Percentiles rank a stretch among this genome's conserved stretches.
Evolutionary conservation across 129 eudicot genomes (phyloP).

Genomic region (Dittrichia graveolens): DNA sequence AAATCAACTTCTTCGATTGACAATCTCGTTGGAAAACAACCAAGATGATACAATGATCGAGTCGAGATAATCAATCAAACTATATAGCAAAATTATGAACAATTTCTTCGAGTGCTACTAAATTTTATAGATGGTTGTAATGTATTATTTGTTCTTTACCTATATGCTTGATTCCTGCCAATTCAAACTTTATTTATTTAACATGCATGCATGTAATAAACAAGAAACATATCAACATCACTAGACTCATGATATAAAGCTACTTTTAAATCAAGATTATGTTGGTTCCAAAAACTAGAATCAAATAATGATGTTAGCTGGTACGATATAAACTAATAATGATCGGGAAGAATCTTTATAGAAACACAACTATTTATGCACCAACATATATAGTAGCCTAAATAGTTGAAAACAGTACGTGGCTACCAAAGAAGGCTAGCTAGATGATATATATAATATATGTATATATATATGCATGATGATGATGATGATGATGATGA

Average conservation of each 20-base stretch:
- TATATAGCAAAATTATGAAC: too few species aligned
- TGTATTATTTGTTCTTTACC: too few species aligned
- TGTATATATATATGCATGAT: conserved; percentile 15
- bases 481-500: conserved; percentile 17
- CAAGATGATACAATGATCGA: too few species aligned
- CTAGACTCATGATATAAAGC: conserved; percentile 23
- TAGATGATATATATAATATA: too few species aligned
- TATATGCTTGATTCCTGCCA: background rate
- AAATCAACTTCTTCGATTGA: too few species aligned
- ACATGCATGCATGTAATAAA: background rate
- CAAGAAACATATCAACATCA: conserved; percentile 13
- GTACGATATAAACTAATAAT: conserved; percentile 5
- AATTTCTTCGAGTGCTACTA: too few species aligned
- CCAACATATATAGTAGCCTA: conserved; percentile 40
- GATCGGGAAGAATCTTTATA: conserved; percentile 30
- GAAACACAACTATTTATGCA: conserved; percentile 22
- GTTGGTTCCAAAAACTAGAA: conserved; percentile 33
- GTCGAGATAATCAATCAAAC: too few species aligned
- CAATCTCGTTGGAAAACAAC: too few species aligned
- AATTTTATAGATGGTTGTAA: too few species aligned
- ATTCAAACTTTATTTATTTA: conserved; percentile 8
- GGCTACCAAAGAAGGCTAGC: conserved; percentile 31
- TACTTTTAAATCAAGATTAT: conserved; percentile 2
- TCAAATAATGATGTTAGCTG: conserved; percentile 20
- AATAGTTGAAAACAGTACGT: conserved; percentile 22